A percentile compares a stretch with the other conserved stretches of the same genome.
Evolutionary conservation across 2,329 filamentous ascomycete genomes (phyloP).

Genomic region (Talaromyces sp.): DNA sequence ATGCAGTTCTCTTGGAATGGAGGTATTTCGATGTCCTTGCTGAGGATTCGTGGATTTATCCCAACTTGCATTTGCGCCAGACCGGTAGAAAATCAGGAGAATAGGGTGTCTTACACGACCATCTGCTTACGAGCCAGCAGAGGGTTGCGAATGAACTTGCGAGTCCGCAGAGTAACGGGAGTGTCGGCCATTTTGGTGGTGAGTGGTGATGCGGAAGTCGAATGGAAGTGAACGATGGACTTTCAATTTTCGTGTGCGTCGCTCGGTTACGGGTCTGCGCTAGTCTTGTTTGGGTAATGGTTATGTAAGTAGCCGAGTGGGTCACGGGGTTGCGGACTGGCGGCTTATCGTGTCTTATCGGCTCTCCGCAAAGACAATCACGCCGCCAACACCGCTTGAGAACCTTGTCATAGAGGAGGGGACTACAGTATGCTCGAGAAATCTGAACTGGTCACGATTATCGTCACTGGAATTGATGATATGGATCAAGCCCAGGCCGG

Average conservation of each 20-base stretch:
- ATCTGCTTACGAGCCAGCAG: conserved; percentile 99
- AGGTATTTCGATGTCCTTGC: neutral
- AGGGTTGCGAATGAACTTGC: conserved; percentile 99
- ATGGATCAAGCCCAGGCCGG: no score
- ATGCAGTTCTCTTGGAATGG: neutral
- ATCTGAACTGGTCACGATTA: no score
- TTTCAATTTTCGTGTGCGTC: conserved; percentile 45
- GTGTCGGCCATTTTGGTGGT: conserved; percentile 76
- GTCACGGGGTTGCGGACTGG: conserved; percentile 6
- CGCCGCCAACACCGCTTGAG: no score
- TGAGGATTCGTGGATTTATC: conserved; percentile 1
- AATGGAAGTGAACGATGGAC: conserved; percentile 29
- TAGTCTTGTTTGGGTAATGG: conserved; percentile 28
- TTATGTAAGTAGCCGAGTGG: conserved; percentile 11
- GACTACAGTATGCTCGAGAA: no score
- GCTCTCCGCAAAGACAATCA: no score
- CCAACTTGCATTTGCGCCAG: conserved; percentile 4
- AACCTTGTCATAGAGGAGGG: no score
- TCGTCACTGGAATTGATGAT: no score
- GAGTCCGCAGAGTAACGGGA: conserved; percentile 85
- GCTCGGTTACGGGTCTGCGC: conserved; percentile 45
- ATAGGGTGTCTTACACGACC: conserved; percentile 78
- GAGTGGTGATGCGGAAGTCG: conserved; percentile 27
- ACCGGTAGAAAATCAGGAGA: conserved; percentile 12
- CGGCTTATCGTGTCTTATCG: neutral